Evolutionary conservation across 768 basidiomycete genomes (phyloP).

Genomic region (Boletales sp.): DNA sequence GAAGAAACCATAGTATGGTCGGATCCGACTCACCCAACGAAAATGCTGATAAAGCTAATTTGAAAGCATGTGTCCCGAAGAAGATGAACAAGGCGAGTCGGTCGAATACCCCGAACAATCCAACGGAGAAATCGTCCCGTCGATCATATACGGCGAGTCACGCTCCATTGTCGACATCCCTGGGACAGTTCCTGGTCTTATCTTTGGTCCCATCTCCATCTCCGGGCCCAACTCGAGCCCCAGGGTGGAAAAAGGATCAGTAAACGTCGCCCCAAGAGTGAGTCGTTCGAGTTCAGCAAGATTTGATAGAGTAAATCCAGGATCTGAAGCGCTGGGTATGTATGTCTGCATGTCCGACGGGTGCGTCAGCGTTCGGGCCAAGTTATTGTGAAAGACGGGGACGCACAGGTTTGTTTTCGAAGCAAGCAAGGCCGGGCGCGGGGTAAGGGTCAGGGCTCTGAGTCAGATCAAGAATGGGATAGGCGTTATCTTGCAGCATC

Average conservation of each 20-base stretch:
- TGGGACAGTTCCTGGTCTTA: neutral
- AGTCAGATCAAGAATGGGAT: conserved; percentile 3
- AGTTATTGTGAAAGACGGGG: neutral
- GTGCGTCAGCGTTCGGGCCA: neutral
- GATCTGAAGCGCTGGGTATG: neutral
- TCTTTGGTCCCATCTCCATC: too few relatives aligned
- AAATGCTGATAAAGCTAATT: neutral
- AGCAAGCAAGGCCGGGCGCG: neutral
- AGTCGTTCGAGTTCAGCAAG: conserved; percentile 17
- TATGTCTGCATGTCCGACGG: neutral
- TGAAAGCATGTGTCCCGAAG: conserved; percentile 3
- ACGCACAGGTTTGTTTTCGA: conserved; percentile 16
- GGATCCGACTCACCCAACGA: conserved; percentile 1
- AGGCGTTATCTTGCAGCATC: neutral
- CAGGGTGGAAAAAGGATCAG: conserved; percentile 20
- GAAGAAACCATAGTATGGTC: neutral
- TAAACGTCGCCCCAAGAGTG: conserved; percentile 16
- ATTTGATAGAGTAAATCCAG: conserved; percentile 6
- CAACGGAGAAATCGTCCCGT: conserved; percentile 17
- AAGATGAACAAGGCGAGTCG: conserved; percentile 11
- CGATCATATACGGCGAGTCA: neutral
- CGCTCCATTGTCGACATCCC: neutral
- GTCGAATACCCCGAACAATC: conserved; percentile 12
- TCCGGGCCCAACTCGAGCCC: too few relatives aligned
- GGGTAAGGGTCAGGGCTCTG: neutral